These are phyloP conservation scores for Alternaria hordeiaustralica DNA, from an alignment of 2,329 filamentous ascomycete species.

Conservation along the genomic window DNA sequence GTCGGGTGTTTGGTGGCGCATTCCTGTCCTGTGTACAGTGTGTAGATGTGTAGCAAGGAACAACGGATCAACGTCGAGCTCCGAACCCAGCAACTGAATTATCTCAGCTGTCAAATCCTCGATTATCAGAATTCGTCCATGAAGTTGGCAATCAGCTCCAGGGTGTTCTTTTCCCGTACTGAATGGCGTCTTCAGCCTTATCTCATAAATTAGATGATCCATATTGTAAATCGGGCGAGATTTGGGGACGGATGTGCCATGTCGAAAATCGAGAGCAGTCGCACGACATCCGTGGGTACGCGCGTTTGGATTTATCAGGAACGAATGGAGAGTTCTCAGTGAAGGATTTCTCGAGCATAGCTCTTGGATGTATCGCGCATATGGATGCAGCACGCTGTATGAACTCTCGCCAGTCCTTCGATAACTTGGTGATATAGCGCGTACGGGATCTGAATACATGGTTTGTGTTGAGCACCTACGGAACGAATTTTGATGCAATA, in stretches of 20 bases:
- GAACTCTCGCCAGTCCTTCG: too few relatives aligned
- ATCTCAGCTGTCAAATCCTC: slow-evolving; percentile 54
- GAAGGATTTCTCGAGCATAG: neutral
- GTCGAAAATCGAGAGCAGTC: neutral
- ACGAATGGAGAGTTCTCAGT: neutral
- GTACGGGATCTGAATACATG: too few relatives aligned
- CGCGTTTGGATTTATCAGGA: neutral
- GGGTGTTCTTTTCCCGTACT: too few relatives aligned
- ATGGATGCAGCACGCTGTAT: too few relatives aligned
- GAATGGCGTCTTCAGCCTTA: neutral
- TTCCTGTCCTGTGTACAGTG: slow-evolving; percentile 4
- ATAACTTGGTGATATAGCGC: too few relatives aligned
- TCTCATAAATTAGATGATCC: neutral
- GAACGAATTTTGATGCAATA: too few relatives aligned
- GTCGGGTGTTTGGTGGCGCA: slow-evolving; percentile 16
- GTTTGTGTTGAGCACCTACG: too few relatives aligned
- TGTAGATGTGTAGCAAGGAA: slow-evolving; percentile 55
- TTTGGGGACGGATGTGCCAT: neutral
- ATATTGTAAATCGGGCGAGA: neutral
- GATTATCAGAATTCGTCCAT: slow-evolving; percentile 38
- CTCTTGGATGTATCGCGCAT: too few relatives aligned
- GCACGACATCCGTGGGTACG: neutral
- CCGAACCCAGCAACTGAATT: slow-evolving; percentile 49
- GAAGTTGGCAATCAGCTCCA: neutral
- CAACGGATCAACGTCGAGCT: slow-evolving; percentile 52